Evolutionary conservation across 208 protist species (phyloP), one percentile per base, ranked within the genome.

Genomic region (Trypanosomatidae sp.): DNA sequence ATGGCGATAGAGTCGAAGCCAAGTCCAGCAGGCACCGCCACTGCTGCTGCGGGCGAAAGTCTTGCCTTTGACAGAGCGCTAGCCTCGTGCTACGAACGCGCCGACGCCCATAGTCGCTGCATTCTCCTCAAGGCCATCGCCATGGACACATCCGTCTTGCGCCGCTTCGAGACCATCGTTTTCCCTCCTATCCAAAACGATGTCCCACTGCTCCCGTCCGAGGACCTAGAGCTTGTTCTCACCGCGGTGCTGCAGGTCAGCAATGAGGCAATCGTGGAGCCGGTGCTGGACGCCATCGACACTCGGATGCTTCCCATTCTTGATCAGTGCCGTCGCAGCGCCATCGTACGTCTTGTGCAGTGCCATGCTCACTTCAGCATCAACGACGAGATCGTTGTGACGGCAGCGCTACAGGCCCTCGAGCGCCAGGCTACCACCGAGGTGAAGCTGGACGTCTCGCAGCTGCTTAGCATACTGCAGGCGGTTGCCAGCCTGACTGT

Each of bases 91-190:
- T 92, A 84, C 58, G 66, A 62, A n/a, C 69, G 81, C 15, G 89
- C 89, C 9, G 91, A 97, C 67, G 84, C 89, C 10, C 90, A 97
- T 81, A 95, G 81, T 67, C 87, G 90, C 56, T 95, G 89, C 60
- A 87, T 95, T 50, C 66, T 89, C 28, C 80, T 94, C 39, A 90
- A 88, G 67, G 93, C 93, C 10, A 46, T 95, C 49, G 80, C 86
- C 0, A 77, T 74, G 36, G 84, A 89, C 49, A 41, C 71, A 3
- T 33, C 62, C 1, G 58, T 94, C 2, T 86, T 94, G 30, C 70
- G 43, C 41, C 64, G 66, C 25, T 89, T 88, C 69, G 89, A 92
- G 65, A 43, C 66, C 9, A 77, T 85, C 52, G 79, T 88, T 50
- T 82, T 94, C 36, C 71, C 66, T 12, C 68, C 82, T n/a, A 39